Evolutionary conservation across 768 basidiomycete genomes (phyloP), one percentile per base, ranked within the genome.

Genomic region (Agrocybe chaxingu): DNA sequence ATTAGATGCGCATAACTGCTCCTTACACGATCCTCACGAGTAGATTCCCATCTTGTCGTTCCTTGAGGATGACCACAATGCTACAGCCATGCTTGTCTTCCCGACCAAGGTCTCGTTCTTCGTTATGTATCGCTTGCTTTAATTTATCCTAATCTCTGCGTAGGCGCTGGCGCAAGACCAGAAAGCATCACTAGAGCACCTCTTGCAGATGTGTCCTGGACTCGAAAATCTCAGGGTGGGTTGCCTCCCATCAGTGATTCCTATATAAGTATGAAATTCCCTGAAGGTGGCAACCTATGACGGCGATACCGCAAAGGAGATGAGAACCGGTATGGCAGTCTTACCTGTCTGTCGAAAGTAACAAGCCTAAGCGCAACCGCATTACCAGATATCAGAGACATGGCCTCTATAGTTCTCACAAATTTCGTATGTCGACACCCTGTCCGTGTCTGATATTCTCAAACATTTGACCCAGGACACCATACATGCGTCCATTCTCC

Each of bases 111-210:
- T 80, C 44, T 35, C 61, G 47, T 34, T 45, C 10, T n/a, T 36
- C 12, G 18, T 32, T 3, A 13, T 8, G 10, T 36, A 19, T 41
- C 11, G n/a, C 8, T 12, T 35, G 4, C 29, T 37, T 11, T 46
- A 19, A 36, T 29, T 39, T n/a, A 42, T 37, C 8, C 30, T 37
- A 5, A 41, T 18, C 29, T 36, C 7, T 42, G 33, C 32, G 35
- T 43, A 92, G 87, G 92, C 92, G 11, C 71, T 96, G 36, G 92
- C 93, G 1, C 92, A 96, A 67, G 92, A 96, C 60, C 92, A 96
- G 65, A 82, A 76, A 56, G 68, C 71, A 3, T 83, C 87, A 1
- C 65, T 95, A 43, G 80, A 87, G 50, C 82, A 85, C 48, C 62
- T 96, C 10, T 58, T 94, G 0, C 74, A 58, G 48, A 70, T 72